These are phyloP conservation scores for Fagopyrum esculentum DNA, from an alignment of 148 eudicot genomes.

Conservation along the genomic window DNA sequence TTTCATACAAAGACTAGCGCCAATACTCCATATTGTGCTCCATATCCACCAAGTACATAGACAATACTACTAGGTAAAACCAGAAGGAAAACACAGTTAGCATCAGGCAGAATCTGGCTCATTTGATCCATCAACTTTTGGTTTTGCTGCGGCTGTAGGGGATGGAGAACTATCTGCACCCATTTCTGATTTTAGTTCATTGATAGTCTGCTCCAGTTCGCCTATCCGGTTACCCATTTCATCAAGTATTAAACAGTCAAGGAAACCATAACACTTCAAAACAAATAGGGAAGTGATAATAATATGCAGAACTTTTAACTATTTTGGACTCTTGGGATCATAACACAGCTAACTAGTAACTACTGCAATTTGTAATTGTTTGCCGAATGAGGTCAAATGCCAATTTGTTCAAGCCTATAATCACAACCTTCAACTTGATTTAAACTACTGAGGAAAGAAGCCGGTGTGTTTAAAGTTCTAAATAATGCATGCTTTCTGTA, in stretches of 20 bases:
- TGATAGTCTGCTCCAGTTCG: constrained; percentile 69
- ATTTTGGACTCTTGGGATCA: not conserved
- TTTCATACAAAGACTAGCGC: too few species aligned
- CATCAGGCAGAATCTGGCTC: not conserved
- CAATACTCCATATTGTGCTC: not conserved
- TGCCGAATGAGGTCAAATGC: not conserved
- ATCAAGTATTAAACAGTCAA: constrained; percentile 50
- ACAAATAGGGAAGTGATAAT: too few species aligned
- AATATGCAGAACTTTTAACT: not conserved
- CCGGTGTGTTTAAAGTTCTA: too few species aligned
- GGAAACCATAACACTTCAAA: constrained; percentile 16
- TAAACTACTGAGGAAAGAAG: too few species aligned
- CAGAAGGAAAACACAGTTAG: not conserved
- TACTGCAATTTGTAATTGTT: not conserved
- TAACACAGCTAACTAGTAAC: not conserved
- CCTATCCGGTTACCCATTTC: constrained; percentile 68
- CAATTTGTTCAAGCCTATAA: not conserved
- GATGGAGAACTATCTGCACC: constrained; percentile 60
- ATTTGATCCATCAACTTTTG: not conserved
- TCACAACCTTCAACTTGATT: not conserved
- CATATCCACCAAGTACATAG: not conserved
- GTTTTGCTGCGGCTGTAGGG: constrained; percentile 18
- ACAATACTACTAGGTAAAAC: not conserved
- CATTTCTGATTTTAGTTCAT: constrained; percentile 51
- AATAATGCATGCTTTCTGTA: not conserved